Percentiles rank a stretch among this genome's conserved stretches.
Conservation (phyloP, 2,329 filamentous ascomycete genomes). For the Ilyonectria sp. region DNA sequence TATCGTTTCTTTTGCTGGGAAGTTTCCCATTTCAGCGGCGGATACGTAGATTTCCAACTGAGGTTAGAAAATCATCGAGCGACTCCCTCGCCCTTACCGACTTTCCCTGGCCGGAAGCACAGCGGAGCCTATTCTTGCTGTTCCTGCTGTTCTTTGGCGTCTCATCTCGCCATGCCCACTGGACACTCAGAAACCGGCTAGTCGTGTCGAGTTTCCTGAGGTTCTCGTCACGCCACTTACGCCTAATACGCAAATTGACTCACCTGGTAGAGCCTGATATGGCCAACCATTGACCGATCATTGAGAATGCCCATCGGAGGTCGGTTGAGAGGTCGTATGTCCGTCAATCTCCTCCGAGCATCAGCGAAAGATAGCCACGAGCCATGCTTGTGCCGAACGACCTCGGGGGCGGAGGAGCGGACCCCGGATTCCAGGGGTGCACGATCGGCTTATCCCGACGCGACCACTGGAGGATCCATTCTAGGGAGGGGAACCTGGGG, state of each 20-base stretch:
- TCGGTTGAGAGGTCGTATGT: constrained; percentile 41
- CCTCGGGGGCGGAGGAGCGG: constrained; percentile 25
- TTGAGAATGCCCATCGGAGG: constrained; percentile 29
- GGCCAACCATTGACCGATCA: neutral
- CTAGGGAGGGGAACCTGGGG: constrained; percentile 42
- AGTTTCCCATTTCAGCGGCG: too few species aligned
- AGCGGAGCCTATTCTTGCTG: too few species aligned
- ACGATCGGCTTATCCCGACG: constrained; percentile 23
- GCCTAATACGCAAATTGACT: neutral
- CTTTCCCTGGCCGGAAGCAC: too few species aligned
- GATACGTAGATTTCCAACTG: too few species aligned
- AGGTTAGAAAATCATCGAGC: too few species aligned
- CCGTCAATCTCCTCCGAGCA: constrained; percentile 34
- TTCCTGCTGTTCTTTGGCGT: too few species aligned
- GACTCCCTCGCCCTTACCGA: too few species aligned
- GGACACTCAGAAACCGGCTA: too few species aligned
- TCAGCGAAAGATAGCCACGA: constrained; percentile 25
- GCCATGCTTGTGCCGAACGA: constrained; percentile 15
- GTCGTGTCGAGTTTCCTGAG: too few species aligned
- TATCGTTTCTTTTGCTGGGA: too few species aligned
- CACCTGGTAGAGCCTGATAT: neutral
- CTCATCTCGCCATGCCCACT: too few species aligned
- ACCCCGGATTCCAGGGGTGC: constrained; percentile 41
- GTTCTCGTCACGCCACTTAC: too few species aligned
- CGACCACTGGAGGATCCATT: constrained; percentile 10